These are phyloP conservation scores for Cyclostephanos tholiformis DNA, from an alignment of 108 stramenopile species.

Conservation along the genomic window DNA sequence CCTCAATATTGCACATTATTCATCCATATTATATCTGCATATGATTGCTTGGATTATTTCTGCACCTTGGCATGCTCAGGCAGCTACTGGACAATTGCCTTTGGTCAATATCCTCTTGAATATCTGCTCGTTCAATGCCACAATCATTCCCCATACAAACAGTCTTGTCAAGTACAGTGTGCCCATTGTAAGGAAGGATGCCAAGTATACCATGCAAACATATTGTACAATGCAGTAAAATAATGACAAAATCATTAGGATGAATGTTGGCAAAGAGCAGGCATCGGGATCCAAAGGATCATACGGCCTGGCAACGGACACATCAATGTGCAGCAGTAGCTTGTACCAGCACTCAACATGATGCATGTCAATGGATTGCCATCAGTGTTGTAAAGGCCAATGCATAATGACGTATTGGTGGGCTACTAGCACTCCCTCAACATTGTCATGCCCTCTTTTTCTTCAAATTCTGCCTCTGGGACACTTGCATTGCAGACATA, in stretches of 20 bases:
- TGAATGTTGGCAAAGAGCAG: neutral
- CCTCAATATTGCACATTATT: too few relatives aligned
- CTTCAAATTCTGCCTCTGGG: too few relatives aligned
- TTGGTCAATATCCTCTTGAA: neutral
- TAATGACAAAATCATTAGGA: neutral
- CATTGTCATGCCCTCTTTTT: too few relatives aligned
- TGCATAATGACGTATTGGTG: neutral
- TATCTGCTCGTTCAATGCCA: neutral
- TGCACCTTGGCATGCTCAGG: neutral
- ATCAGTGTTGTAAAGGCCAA: too few relatives aligned
- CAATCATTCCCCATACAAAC: too few relatives aligned
- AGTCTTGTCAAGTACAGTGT: too few relatives aligned
- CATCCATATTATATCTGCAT: too few relatives aligned
- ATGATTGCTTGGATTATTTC: too few relatives aligned
- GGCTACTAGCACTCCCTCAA: neutral
- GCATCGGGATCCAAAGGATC: neutral
- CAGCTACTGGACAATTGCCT: neutral
- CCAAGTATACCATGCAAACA: neutral
- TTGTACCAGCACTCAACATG: neutral
- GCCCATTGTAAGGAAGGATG: neutral
- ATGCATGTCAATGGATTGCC: neutral
- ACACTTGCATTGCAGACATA: constrained; percentile 47
- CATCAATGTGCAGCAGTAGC: neutral
- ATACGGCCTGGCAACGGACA: neutral
- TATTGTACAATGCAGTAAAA: neutral